Evolutionary conservation across 2,329 filamentous ascomycete genomes (phyloP).

Genomic region (Aspergillus clavatus): DNA sequence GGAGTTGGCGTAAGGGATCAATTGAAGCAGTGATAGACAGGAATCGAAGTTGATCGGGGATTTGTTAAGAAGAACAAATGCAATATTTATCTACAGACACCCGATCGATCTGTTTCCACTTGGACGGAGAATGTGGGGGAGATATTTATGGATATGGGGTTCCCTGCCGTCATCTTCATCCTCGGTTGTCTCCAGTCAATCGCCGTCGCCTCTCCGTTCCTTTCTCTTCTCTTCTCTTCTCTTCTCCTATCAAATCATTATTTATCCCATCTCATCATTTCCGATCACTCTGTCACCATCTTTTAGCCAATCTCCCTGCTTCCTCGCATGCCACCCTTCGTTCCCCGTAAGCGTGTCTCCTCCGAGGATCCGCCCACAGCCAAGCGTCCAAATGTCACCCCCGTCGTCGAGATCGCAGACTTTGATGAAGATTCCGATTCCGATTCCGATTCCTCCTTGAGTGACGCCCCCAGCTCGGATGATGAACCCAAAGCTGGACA

Average conservation of each 20-base stretch:
- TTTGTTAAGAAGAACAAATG: no score
- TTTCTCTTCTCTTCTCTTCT: slow-evolving; percentile 1
- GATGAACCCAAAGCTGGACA: slow-evolving; percentile 52
- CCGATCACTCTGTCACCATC: neutral
- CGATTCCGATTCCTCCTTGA: slow-evolving; percentile 35
- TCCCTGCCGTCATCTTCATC: neutral
- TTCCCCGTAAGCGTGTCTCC: slow-evolving; percentile 41
- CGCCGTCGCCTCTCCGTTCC: neutral
- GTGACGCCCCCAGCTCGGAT: slow-evolving; percentile 40
- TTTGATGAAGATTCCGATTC: slow-evolving; percentile 24
- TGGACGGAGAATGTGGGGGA: neutral
- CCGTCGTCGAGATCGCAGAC: slow-evolving; percentile 20
- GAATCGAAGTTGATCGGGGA: no score
- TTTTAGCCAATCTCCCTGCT: slow-evolving; percentile 3
- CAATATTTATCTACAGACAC: no score
- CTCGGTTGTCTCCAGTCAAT: neutral
- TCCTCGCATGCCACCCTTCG: slow-evolving; percentile 43
- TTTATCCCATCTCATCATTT: slow-evolving; percentile 7
- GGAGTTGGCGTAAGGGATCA: slow-evolving; percentile 7
- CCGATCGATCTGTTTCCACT: no score
- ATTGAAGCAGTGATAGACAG: slow-evolving; percentile 3
- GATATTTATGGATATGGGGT: neutral
- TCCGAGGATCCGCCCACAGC: slow-evolving; percentile 31
- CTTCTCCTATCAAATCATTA: slow-evolving; percentile 8
- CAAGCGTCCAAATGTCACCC: slow-evolving; percentile 32